Base-by-base conservation (phyloP, 176 grass and related monocot genomes). In the Cenchrus fungigraminus region DNA sequence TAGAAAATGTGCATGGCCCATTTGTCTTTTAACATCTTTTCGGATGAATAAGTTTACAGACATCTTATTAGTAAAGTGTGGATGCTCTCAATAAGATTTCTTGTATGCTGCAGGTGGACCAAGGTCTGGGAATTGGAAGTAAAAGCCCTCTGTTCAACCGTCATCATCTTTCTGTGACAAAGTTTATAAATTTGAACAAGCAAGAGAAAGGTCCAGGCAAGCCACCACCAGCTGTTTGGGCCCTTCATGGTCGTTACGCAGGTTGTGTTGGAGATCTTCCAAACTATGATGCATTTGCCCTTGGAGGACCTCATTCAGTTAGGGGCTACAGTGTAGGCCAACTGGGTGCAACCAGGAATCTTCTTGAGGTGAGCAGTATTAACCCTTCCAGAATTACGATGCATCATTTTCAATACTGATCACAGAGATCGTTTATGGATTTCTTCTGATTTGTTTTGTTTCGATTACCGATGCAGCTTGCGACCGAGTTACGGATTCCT, bases 71-170 rank as follows among this genome's bases (percentile, higher is more conserved):
- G 53, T 40, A 56, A 17, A 17, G 5, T 55, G 5, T 14, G 53
- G 0, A 55, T 73, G 2, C 31, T 62, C 49, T 87, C 20, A 9
- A 22, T 61, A 61, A 61, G 8, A 46, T 32, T 77, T 73, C 29
- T 81, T 89, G 22, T 73, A 0, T 13, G 22, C 58, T 87, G 82
- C 88, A 95, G 97, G 80, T 98, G 61, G 97, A 95, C 62, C 93
- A 98, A 94, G 97, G 97, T 64, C 86, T 98, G 74, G 96, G 96
- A 22, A 95, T 98, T 47, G 96, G 96, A 31, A 96, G 88, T 84
- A 95, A 95, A 68, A 95, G 82, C 43, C 93, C 93, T 0, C 68
- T 98, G 78, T 98, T 98, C 89, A 95, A 98, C 13, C 85, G 91
- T 50, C 93, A 98, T 61, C 96, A 98, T 60, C 91, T 98, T 73